phyloP scores from a whole-genome alignment of 345 rosid genomes.

The Sonneratia caseolaris region DNA sequence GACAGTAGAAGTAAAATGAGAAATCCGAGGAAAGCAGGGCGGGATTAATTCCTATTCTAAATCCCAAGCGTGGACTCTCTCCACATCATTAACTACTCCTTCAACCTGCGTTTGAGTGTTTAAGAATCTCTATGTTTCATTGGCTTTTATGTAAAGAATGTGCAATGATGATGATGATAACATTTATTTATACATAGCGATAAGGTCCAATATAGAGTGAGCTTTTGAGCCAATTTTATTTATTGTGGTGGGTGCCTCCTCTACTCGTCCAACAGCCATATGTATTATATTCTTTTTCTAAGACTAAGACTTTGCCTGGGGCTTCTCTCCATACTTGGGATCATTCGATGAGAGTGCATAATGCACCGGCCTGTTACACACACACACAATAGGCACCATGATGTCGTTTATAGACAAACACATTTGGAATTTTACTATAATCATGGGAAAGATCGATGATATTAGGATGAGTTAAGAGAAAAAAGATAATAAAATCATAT shows the following conservation, averaged over 20 bases:
- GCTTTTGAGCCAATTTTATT: background rate
- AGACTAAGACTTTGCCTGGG: background rate
- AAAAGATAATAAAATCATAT: too few relatives aligned
- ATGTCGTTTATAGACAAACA: too few relatives aligned
- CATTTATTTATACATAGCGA: background rate
- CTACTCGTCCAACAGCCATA: background rate
- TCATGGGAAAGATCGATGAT: too few relatives aligned
- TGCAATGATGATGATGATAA: background rate
- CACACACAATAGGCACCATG: background rate
- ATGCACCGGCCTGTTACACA: background rate
- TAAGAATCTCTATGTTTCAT: background rate
- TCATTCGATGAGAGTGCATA: slow-evolving; percentile 2
- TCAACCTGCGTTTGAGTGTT: background rate
- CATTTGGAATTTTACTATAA: too few relatives aligned
- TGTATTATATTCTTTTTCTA: too few relatives aligned
- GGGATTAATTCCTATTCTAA: background rate
- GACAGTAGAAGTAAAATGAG: background rate
- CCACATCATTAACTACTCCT: background rate
- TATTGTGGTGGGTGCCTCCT: background rate
- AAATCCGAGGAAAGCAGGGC: background rate
- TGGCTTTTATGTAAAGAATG: background rate
- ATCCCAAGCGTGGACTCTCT: background rate
- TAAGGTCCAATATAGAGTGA: background rate
- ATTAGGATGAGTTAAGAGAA: too few relatives aligned
- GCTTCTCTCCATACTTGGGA: background rate